Evolutionary conservation across 169 alveolate genomes (phyloP).

Genomic region (Plasmodium billcollinsi): DNA sequence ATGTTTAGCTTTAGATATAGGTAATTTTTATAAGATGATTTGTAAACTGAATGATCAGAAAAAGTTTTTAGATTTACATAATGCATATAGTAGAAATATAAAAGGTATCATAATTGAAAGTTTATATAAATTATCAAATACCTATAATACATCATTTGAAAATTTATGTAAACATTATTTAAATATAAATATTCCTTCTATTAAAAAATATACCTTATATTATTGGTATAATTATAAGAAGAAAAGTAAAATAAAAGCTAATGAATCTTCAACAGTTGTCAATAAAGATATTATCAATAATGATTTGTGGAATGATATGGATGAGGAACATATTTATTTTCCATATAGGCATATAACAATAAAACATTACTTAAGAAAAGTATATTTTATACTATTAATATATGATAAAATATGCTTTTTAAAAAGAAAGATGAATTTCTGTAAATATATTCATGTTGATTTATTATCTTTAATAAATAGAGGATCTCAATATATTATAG

Average conservation of each 20-base stretch:
- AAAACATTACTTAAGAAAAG: constrained; percentile 35
- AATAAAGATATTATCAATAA: background rate
- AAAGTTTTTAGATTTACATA: constrained; percentile 25
- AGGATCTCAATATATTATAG: constrained; percentile 80
- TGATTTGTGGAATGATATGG: background rate
- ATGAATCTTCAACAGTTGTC: background rate
- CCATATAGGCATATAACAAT: constrained; percentile 76
- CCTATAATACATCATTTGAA: constrained; percentile 47
- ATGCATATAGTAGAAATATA: constrained; percentile 66
- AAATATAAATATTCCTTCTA: constrained; percentile 41
- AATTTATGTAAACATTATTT: constrained; percentile 58
- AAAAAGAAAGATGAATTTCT: constrained; percentile 68
- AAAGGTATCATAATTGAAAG: constrained; percentile 64
- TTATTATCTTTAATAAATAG: constrained; percentile 78
- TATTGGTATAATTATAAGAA: constrained; percentile 32
- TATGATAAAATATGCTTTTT: constrained; percentile 77
- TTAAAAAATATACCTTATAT: constrained; percentile 31
- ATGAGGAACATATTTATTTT: background rate
- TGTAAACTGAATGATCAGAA: constrained; percentile 44
- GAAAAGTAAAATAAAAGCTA: background rate
- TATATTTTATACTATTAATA: constrained; percentile 61
- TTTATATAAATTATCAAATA: constrained; percentile 29
- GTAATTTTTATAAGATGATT: constrained; percentile 37
- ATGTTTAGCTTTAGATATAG: constrained; percentile 47
- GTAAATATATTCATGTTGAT: constrained; percentile 76